These are phyloP conservation scores for Lolium rigidum DNA, from an alignment of 176 grass and related monocot species.

Conservation along the genomic window DNA sequence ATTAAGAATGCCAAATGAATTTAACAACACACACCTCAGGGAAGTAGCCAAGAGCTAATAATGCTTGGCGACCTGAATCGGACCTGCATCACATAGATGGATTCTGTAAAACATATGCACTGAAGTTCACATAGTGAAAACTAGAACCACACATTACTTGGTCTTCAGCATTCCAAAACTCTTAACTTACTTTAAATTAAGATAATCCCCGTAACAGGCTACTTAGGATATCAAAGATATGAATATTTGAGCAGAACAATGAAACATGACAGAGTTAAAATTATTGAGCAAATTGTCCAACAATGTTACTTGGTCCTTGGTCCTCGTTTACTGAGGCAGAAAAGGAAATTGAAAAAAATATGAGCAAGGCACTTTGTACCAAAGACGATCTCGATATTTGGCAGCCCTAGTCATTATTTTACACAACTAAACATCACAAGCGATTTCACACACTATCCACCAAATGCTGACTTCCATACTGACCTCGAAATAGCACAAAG, in stretches of 20 bases:
- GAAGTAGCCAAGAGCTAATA: slow-evolving; percentile 79
- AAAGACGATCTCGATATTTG: slow-evolving; percentile 12
- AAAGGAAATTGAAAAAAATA: neutral
- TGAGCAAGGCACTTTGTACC: neutral
- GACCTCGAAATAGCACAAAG: slow-evolving; percentile 96
- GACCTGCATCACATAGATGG: slow-evolving; percentile 60
- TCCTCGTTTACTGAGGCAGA: slow-evolving; percentile 20
- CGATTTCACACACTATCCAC: slow-evolving; percentile 21
- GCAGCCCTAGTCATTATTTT: slow-evolving; percentile 18
- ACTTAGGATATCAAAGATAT: slow-evolving; percentile 27
- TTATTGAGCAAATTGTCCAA: slow-evolving; percentile 26
- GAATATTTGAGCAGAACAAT: slow-evolving; percentile 15
- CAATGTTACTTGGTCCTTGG: neutral
- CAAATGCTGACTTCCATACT: slow-evolving; percentile 40
- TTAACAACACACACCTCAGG: slow-evolving; percentile 67
- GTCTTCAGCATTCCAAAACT: slow-evolving; percentile 17
- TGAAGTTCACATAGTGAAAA: slow-evolving; percentile 3
- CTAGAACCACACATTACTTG: neutral
- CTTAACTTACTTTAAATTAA: slow-evolving; percentile 20
- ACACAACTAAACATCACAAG: slow-evolving; percentile 26
- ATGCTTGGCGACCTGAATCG: slow-evolving; percentile 90
- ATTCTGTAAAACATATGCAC: slow-evolving; percentile 42
- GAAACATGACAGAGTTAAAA: slow-evolving; percentile 10
- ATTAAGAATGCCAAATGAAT: slow-evolving; percentile 40
- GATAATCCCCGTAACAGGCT: slow-evolving; percentile 9